Conservation (phyloP, 805 yeast genomes). For the Yarrowia yakushimensis region DNA sequence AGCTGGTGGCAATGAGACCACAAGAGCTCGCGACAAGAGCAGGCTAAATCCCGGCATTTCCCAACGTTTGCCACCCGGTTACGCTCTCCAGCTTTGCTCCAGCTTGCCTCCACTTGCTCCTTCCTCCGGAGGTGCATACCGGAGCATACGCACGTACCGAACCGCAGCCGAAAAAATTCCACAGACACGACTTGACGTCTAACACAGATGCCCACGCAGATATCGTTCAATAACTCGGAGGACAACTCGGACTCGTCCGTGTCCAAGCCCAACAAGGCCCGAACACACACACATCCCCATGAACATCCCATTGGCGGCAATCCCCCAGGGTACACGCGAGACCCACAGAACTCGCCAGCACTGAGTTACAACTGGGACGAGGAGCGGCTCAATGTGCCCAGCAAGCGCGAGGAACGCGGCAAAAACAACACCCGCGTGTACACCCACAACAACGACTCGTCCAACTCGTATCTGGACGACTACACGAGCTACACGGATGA, state of each 20-base stretch:
- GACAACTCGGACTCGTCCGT: constrained; percentile 19
- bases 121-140: constrained; percentile 3
- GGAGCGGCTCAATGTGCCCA: constrained; percentile 17
- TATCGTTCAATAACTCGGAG: constrained; percentile 19
- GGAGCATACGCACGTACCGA: neutral
- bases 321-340: neutral
- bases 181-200: neutral
- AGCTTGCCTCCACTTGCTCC: too few relatives aligned
- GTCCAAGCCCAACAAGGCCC: constrained; percentile 4
- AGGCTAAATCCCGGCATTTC: too few relatives aligned
- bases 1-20: too few relatives aligned
- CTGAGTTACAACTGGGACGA: constrained; percentile 24
- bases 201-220: constrained; percentile 17
- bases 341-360: constrained; percentile 5
- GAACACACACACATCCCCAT: constrained; percentile 4
- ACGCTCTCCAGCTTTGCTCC: too few relatives aligned
- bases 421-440: neutral
- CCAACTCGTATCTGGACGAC: constrained; percentile 19
- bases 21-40: too few relatives aligned
- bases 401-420: neutral
- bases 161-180: constrained; percentile 7
- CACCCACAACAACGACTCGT: constrained; percentile 13
- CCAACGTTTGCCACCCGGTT: too few relatives aligned
- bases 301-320: constrained; percentile 14
- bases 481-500: constrained; percentile 19